Evolutionary conservation across 495 filamentous ascomycete species (phyloP), one percentile per base, ranked within the genome.

Genomic region (Letharia columbiana): DNA sequence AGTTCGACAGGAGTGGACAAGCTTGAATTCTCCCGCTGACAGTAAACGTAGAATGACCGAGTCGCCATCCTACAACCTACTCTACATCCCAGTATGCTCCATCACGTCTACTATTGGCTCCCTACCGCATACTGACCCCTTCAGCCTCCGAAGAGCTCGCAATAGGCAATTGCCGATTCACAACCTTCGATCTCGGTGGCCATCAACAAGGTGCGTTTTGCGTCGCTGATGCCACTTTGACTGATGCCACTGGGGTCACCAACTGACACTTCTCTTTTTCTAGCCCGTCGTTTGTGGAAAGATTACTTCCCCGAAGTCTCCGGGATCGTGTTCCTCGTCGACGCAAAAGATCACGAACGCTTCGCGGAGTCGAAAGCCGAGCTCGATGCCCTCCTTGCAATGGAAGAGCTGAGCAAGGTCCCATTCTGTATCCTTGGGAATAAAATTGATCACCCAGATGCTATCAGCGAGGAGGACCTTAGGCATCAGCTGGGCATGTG

Each of bases 231-330:
- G 23, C 45, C 54, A 58, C 33, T 23, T 35, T 17, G 13, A 18
- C 4, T 56, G 28, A 8, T 35, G 1, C 0, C 23, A 7, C 31
- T 17, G 52, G 52, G 4, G 1, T 13, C 5, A 56, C 4, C 2
- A 18, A 31, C 52, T 52, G 49, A 12, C 10, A 3, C 23, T 31
- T 39, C 47, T 47, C 41, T 57, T 54, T 62, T 40, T 35, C 60
- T 68, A 94, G 94, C 93, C 63, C 92, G 95, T 60, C 91, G 95
- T 71, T 85, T 98, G 67, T 98, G 94, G 92, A 92, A 92, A 73
- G 94, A 98, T 75, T 95, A 95, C 78, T 96, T 98, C 88, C 95
- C 94, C 75, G 94, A 98, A 83, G 94, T 98, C 59, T 91, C 86
- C 75, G 94, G 93, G 62, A 95, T 96, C 71, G 94, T 98, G 64